A percentile compares a stretch with the other conserved stretches of the same genome.
These are phyloP conservation scores for Clausena lansium DNA, from an alignment of 345 rosid genomes.

Conservation along the genomic window DNA sequence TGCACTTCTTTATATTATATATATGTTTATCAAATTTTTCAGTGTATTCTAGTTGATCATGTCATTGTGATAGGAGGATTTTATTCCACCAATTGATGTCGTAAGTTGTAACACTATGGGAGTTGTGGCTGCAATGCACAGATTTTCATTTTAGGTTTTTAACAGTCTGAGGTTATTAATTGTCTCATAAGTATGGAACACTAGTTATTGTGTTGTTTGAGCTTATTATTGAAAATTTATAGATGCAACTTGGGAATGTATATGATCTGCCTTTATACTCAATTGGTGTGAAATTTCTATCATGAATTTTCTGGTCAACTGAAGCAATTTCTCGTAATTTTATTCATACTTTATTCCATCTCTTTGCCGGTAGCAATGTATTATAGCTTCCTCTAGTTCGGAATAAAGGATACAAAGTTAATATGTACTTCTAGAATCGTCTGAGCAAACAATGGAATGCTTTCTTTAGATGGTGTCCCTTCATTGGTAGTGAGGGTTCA, in stretches of 20 bases:
- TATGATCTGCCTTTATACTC: not conserved
- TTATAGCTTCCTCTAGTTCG: too few species aligned
- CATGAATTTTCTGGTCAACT: conserved; percentile 2
- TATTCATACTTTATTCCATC: not conserved
- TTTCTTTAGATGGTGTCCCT: not conserved
- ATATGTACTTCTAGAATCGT: not conserved
- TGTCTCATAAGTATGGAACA: not conserved
- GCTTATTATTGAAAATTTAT: too few species aligned
- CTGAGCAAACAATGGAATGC: not conserved
- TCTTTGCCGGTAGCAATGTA: not conserved
- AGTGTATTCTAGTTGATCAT: too few species aligned
- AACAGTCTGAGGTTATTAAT: not conserved
- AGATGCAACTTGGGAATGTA: too few species aligned
- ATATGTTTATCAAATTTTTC: too few species aligned
- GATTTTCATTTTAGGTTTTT: too few species aligned
- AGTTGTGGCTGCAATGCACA: not conserved
- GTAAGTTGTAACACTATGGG: not conserved
- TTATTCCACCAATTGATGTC: not conserved
- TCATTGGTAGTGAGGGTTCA: not conserved
- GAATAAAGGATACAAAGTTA: not conserved
- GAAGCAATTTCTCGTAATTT: too few species aligned
- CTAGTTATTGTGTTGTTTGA: not conserved
- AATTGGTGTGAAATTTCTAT: not conserved
- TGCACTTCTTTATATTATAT: too few species aligned
- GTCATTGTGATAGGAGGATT: conserved; percentile 28